Evolutionary conservation across 352 stramenopile genomes (phyloP).

Genomic region (Globisporangium canariense): DNA sequence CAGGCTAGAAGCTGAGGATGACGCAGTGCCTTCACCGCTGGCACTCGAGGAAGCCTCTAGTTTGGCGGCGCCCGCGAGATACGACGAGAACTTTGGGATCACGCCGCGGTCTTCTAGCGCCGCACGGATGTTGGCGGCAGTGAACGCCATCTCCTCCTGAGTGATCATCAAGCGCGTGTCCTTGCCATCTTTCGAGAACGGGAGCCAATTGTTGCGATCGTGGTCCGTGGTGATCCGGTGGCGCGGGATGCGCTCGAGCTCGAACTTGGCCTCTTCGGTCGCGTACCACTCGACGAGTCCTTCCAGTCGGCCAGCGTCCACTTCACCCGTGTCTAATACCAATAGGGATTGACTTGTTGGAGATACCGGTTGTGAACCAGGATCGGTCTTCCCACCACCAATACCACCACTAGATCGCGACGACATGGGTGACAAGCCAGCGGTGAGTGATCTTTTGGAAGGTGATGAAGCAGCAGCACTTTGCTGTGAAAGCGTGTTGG

Average conservation of each 20-base stretch:
- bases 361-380: neutral
- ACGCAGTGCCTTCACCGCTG: neutral
- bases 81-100: constrained; percentile 36
- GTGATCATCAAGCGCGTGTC: constrained; percentile 56
- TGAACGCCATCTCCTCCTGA: constrained; percentile 65
- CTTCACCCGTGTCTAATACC: constrained; percentile 3
- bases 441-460: constrained; percentile 6
- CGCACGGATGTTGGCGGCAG: constrained; percentile 44
- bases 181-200: constrained; percentile 51
- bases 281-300: constrained; percentile 72
- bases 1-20: constrained; percentile 20
- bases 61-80: neutral
- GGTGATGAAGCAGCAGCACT: neutral
- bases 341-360: neutral
- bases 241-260: constrained; percentile 60
- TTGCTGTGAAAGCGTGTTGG: constrained; percentile 2
- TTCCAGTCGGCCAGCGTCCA: constrained; percentile 51
- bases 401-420: neutral
- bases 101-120: constrained; percentile 68
- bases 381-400: neutral
- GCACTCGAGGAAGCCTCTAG: neutral
- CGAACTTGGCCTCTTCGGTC: constrained; percentile 60
- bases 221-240: constrained; percentile 58
- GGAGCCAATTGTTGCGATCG: constrained; percentile 50
- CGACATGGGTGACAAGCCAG: neutral